Base-by-base conservation (phyloP, 2,329 filamentous ascomycete genomes). In the Zasmidium citrigriseum region DNA sequence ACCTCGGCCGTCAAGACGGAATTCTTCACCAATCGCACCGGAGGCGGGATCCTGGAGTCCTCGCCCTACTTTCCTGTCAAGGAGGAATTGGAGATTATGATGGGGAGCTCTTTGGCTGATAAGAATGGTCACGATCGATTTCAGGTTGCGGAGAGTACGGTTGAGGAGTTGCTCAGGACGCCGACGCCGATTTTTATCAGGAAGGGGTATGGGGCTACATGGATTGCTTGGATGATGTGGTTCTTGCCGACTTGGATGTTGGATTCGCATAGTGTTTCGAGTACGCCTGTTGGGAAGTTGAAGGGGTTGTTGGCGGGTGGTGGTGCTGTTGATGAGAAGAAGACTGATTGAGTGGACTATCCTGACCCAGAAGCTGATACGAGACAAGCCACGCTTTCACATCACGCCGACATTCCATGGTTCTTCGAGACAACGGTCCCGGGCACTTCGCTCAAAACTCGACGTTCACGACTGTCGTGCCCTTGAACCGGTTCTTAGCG, bases 11-110 rank as follows among this genome's bases (percentile, higher is more conserved):
- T 64, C 10, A 54, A 62, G 44, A 58, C 58, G 20, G 62, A 59
- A 50, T 50, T 51, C 18, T 48, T 54, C 18, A 27, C 23, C 23
- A 41, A 56, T 46, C 22, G 38, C 27, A 49, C 70, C 3, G 70
- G 81, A 14, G 76, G 81, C 24, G 69, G 70, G 2, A 66, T 86
- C 3, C 70, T 73, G 2, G 73, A 76, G 5, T 73, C 73, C 44
- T 82, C 78, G 1, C 71, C 82, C 24, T 85, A 83, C 68, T 61
- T 75, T 25, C 78, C 81, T 0, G 75, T 85, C 45, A 75, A 77
- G 27, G 72, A 70, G 1, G 77, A 81, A 12, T 55, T 55, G 10
- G 62, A 65, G 29, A 47, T 24, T 16, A 46, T 50, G 24, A 59
- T 61, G 61, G 18, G 48, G 1, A 47, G 47, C 7, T 34, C 45